Evolutionary conservation across 768 basidiomycete species (phyloP).

Genomic region (Boletus fagicola): DNA sequence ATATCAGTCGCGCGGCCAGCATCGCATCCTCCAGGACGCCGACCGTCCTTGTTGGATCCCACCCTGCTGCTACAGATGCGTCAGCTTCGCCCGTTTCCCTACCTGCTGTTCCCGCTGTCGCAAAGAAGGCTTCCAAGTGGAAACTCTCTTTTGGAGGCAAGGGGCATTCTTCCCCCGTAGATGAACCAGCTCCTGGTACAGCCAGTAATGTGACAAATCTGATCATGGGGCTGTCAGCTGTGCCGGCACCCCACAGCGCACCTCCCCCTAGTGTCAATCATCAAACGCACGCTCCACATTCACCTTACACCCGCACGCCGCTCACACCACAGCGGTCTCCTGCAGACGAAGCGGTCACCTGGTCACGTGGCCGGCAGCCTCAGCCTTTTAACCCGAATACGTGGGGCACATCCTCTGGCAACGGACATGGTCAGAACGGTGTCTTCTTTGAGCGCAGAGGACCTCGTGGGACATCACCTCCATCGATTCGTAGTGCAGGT

Average conservation of each 20-base stretch:
- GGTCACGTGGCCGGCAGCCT: slow-evolving; percentile 50
- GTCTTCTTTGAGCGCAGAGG: slow-evolving; percentile 33
- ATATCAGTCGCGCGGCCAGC: slow-evolving; percentile 26
- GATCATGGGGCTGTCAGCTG: slow-evolving; percentile 55
- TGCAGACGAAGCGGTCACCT: slow-evolving; percentile 44
- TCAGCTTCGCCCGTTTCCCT: slow-evolving; percentile 23
- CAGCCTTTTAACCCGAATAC: slow-evolving; percentile 18
- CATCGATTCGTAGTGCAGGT: slow-evolving; percentile 53
- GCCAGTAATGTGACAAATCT: slow-evolving; percentile 76
- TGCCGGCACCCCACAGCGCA: slow-evolving; percentile 8
- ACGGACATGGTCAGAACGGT: slow-evolving; percentile 9
- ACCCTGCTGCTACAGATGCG: slow-evolving; percentile 13
- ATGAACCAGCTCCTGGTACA: slow-evolving; percentile 51
- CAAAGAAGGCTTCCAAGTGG: slow-evolving; percentile 77
- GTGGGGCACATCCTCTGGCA: slow-evolving; percentile 22
- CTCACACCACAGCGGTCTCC: slow-evolving; percentile 34
- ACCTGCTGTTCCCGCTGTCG: slow-evolving; percentile 37
- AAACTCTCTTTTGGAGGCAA: slow-evolving; percentile 54
- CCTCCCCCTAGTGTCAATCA: slow-evolving; percentile 1
- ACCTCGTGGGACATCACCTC: slow-evolving; percentile 56
- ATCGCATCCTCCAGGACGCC: slow-evolving; percentile 37
- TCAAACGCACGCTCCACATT: slow-evolving; percentile 15
- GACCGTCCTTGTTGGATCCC: slow-evolving; percentile 35
- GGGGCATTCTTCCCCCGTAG: slow-evolving; percentile 45
- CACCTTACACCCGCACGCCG: slow-evolving; percentile 29